These are phyloP conservation scores for Lathyrus oleraceus DNA, from an alignment of 306 rosid genomes.

Conservation along the genomic window DNA sequence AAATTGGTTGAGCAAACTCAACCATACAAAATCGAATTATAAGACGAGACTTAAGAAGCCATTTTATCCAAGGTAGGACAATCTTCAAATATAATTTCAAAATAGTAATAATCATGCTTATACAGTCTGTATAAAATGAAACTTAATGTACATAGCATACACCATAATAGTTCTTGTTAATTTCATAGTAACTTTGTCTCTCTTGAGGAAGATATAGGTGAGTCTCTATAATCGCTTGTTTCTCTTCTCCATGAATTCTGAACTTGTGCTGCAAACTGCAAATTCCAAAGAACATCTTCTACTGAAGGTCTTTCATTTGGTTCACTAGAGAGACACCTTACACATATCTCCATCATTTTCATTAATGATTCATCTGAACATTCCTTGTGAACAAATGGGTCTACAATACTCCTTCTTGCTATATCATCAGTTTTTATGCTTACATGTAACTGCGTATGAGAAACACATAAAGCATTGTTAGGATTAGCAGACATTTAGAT, in stretches of 20 bases:
- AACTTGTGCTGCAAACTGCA: constrained; percentile 93
- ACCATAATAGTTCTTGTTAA: constrained; percentile 1
- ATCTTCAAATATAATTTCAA: not conserved
- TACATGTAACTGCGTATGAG: constrained; percentile 60
- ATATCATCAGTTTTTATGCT: constrained; percentile 71
- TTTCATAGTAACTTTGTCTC: constrained; percentile 31
- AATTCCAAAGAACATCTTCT: constrained; percentile 90
- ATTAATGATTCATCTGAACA: constrained; percentile 77
- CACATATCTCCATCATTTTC: constrained; percentile 86
- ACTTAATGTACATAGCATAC: constrained; percentile 37
- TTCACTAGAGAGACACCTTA: constrained; percentile 68
- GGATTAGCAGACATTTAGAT: not conserved
- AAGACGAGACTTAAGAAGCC: no score
- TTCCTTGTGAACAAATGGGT: constrained; percentile 75
- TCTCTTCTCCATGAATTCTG: constrained; percentile 64
- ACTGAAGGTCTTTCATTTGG: constrained; percentile 72
- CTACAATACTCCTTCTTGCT: constrained; percentile 77
- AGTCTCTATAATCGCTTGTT: constrained; percentile 45
- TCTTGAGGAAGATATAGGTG: constrained; percentile 44
- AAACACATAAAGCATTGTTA: constrained; percentile 7
- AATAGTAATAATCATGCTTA: constrained; percentile 26
- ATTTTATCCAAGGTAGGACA: no score
- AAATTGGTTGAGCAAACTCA: no score
- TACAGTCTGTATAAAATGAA: not conserved
- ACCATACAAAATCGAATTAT: no score